phyloP scores from a whole-genome alignment of 2,329 filamentous ascomycete species.

The Botrytis medusae region DNA sequence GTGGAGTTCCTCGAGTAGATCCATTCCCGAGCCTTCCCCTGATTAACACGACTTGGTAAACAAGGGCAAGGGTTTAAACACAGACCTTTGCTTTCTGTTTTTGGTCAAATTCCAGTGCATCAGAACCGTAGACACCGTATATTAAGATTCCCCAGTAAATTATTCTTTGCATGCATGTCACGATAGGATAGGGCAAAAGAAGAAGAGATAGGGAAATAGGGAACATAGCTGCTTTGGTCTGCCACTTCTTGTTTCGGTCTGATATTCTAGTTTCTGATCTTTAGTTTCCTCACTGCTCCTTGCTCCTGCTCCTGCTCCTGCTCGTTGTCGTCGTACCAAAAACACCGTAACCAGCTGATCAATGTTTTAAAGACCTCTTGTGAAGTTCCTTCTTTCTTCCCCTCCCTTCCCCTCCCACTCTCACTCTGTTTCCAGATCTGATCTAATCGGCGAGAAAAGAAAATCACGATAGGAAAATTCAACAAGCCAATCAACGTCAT shows the following conservation, averaged over 20 bases:
- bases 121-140: neutral
- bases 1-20: neutral
- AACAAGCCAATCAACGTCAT: slow-evolving; percentile 7
- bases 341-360: neutral
- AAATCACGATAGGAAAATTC: neutral
- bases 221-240: neutral
- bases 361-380: neutral
- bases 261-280: neutral
- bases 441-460: slow-evolving; percentile 2
- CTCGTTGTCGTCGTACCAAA: neutral
- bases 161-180: slow-evolving; percentile 13
- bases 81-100: neutral
- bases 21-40: slow-evolving; percentile 16
- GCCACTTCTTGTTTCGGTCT: neutral
- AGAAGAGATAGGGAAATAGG: neutral
- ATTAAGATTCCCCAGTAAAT: neutral
- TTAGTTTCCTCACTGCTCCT: neutral
- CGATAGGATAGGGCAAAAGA: slow-evolving; percentile 13
- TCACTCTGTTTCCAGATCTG: neutral
- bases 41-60: slow-evolving; percentile 13
- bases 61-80: slow-evolving; percentile 7
- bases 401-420: neutral
- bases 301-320: neutral
- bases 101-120: neutral
- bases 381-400: neutral